phyloP scores from a whole-genome alignment of 2,329 filamentous ascomycete species.

The Apiospora sp. region DNA sequence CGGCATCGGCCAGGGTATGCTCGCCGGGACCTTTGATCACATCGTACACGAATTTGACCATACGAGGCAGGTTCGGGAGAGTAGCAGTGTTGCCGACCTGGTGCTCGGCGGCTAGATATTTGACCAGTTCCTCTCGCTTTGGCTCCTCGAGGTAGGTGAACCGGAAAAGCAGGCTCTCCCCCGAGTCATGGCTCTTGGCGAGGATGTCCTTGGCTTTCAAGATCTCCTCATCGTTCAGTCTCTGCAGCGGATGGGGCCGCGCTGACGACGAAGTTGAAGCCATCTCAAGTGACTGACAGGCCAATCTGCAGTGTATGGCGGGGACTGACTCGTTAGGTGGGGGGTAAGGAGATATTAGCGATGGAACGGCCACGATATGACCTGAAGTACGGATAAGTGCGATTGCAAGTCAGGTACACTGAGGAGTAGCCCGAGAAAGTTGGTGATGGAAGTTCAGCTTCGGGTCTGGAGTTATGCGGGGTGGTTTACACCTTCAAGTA shows the following conservation, averaged over 20 bases:
- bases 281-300: neutral
- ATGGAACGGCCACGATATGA: neutral
- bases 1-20: slow-evolving; percentile 45
- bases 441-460: slow-evolving; percentile 1
- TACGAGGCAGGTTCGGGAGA: slow-evolving; percentile 44
- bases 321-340: neutral
- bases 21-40: slow-evolving; percentile 42
- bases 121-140: slow-evolving; percentile 36
- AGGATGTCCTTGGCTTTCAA: slow-evolving; percentile 37
- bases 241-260: slow-evolving; percentile 39
- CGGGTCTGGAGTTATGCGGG: neutral
- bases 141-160: slow-evolving; percentile 41
- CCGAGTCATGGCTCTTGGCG: slow-evolving; percentile 35
- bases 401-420: neutral
- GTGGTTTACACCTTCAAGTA: slow-evolving; percentile 6
- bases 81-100: neutral
- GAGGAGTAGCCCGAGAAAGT: neutral
- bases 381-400: neutral
- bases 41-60: slow-evolving; percentile 56
- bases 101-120: slow-evolving; percentile 41
- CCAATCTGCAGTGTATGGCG: neutral
- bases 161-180: slow-evolving; percentile 37
- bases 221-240: slow-evolving; percentile 39
- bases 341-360: neutral
- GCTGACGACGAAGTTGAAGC: neutral